Evolutionary conservation across 192 early-diverging fungal genomes (phyloP).

Genomic region (Kappamyces sp.): DNA sequence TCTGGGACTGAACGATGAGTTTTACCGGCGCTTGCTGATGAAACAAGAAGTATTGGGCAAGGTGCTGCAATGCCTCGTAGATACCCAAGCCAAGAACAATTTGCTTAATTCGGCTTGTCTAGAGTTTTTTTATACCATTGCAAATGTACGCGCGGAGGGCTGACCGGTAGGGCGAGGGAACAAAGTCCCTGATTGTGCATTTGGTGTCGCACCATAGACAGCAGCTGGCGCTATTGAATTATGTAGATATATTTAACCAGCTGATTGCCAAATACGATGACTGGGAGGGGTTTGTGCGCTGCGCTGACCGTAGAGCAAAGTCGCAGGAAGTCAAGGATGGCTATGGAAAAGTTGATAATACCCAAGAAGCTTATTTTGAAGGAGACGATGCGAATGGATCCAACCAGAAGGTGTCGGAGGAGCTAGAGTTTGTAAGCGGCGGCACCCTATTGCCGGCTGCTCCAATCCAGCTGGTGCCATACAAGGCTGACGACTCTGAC

Average conservation of each 20-base stretch:
- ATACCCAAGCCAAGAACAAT: slow-evolving; percentile 67
- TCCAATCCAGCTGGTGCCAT: too few relatives aligned
- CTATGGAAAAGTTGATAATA: slow-evolving; percentile 52
- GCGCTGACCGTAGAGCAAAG: slow-evolving; percentile 1
- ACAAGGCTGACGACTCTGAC: too few relatives aligned
- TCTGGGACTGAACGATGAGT: slow-evolving; percentile 73
- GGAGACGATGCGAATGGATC: slow-evolving; percentile 12
- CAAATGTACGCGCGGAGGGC: slow-evolving; percentile 38
- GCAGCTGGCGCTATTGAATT: slow-evolving; percentile 55
- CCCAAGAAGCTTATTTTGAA: slow-evolving; percentile 81
- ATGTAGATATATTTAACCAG: slow-evolving; percentile 55
- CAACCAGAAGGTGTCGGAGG: too few relatives aligned
- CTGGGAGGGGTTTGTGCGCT: slow-evolving; percentile 4
- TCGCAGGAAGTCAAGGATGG: slow-evolving; percentile 26
- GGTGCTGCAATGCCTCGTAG: slow-evolving; percentile 55
- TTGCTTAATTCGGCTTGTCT: slow-evolving; percentile 84
- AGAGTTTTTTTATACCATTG: slow-evolving; percentile 80
- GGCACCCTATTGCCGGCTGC: too few relatives aligned
- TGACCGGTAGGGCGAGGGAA: slow-evolving; percentile 34
- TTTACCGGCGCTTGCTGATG: slow-evolving; percentile 64
- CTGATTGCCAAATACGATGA: slow-evolving; percentile 55
- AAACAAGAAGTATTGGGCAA: slow-evolving; percentile 67
- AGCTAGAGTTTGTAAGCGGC: too few relatives aligned
- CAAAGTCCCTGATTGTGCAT: slow-evolving; percentile 65
- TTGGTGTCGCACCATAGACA: slow-evolving; percentile 55